Percentiles rank a stretch among this genome's conserved stretches.
phyloP scores from a whole-genome alignment of 352 stramenopile species.

The Phytophthora citricola region DNA sequence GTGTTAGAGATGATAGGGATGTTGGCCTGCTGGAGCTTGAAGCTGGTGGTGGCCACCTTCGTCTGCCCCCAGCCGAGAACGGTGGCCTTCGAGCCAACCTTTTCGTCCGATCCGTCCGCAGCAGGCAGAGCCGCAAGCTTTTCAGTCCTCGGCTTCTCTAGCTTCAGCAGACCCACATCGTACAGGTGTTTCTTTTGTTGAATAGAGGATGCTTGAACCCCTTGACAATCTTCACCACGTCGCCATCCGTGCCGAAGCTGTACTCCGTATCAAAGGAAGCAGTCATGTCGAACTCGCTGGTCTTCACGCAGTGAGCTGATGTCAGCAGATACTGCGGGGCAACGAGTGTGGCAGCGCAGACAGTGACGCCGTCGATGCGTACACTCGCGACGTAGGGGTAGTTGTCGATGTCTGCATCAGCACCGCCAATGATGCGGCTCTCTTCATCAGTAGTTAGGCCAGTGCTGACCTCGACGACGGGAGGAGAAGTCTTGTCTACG shows the following conservation, averaged over 20 bases:
- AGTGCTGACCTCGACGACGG: conserved; percentile 21
- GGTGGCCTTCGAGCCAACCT: conserved; percentile 49
- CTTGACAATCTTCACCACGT: conserved; percentile 32
- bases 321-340: conserved; percentile 71
- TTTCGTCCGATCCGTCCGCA: conserved; percentile 57
- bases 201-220: conserved; percentile 33
- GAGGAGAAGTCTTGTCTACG: neutral
- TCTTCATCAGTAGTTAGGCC: conserved; percentile 34
- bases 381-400: conserved; percentile 67
- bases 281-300: conserved; percentile 31
- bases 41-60: conserved; percentile 36
- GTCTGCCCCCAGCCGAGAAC: conserved; percentile 68
- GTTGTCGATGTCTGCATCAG: conserved; percentile 28
- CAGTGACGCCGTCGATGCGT: conserved; percentile 53
- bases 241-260: conserved; percentile 31
- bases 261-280: conserved; percentile 34
- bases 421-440: conserved; percentile 32
- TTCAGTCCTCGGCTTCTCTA: conserved; percentile 43
- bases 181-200: conserved; percentile 39
- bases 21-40: conserved; percentile 57
- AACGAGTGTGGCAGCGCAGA: conserved; percentile 70
- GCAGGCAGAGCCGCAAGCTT: conserved; percentile 44
- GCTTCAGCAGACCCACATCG: conserved; percentile 63
- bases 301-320: conserved; percentile 70
- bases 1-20: conserved; percentile 59